Base-by-base conservation (phyloP, 768 basidiomycete genomes). In the Tricholoma furcatifolium region DNA sequence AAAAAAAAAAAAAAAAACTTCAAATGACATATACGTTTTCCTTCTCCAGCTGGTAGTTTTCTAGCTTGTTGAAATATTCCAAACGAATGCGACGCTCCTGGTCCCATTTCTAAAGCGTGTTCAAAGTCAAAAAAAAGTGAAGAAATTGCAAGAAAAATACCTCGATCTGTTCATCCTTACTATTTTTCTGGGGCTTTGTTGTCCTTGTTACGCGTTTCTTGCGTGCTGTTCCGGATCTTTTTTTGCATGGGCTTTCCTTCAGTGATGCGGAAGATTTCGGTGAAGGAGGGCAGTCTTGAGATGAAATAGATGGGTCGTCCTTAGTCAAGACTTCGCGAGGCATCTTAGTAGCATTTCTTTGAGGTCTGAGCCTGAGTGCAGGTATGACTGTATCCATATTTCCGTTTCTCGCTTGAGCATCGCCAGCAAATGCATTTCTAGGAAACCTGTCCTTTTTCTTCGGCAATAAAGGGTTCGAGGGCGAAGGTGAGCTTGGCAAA, bases 21-120 rank as follows among this genome's bases (percentile, higher is more conserved):
- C 70, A 82, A 50, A 84, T 71, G 44, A 84, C 69, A 63, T 81
- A 83, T 35, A 83, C 80, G 47, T 81, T 78, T 61, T 84, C 82
- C 50, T 78, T 80, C 57, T 76, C 76, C 34, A 84, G 70, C 56
- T 77, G 70, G 55, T 82, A 83, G 6, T 70, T 72, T 17, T 82
- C 75, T 24, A 84, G 56, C 38, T 74, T 72, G 53, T 73, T 74
- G 65, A 83, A 82, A 59, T 81, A 84, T 38, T 79, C 78, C 36
- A 80, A 51, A 21, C 80, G 75, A 5, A 71, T 81, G 51, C 74
- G 71, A n/a, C 79, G 76, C 42, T 78, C 77, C 38, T 64, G 66
- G 18, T 75, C 73, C 62, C 72, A 72, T 62, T 65, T 73, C 75
- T 77, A 53, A 44, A 35, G 18, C 50, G 39, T 42, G 36, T 34